These are phyloP conservation scores for Apium graveolens DNA, from an alignment of 129 eudicot genomes.

Conservation along the genomic window DNA sequence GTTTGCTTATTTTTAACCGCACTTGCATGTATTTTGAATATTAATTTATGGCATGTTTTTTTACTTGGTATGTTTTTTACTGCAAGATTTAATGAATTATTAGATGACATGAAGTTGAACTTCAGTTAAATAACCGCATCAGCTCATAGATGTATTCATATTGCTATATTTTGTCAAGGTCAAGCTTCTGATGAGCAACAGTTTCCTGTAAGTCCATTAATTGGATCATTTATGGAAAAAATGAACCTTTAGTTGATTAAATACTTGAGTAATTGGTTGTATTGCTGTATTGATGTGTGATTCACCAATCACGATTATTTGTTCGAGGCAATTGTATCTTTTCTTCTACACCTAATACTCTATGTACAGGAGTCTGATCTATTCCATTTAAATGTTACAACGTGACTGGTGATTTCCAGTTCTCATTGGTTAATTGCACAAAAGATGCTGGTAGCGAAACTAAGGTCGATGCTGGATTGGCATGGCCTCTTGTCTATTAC, in stretches of 20 bases:
- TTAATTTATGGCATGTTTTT: not conserved
- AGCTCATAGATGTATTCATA: not conserved
- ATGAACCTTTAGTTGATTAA: not conserved
- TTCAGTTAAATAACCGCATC: not conserved
- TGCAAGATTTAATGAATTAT: not conserved
- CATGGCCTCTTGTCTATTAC: not conserved
- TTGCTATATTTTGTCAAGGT: not conserved
- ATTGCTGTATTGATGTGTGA: not conserved
- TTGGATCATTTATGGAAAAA: no score
- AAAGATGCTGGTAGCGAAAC: not conserved
- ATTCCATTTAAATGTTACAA: not conserved
- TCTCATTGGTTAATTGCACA: not conserved
- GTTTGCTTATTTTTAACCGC: not conserved
- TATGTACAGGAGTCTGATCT: not conserved
- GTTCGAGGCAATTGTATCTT: not conserved
- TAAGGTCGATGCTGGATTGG: not conserved
- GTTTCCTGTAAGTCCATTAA: not conserved
- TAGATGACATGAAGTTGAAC: not conserved
- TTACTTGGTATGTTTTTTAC: not conserved
- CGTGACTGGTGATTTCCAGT: not conserved
- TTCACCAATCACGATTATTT: not conserved
- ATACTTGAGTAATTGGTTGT: not conserved
- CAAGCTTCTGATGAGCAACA: no score
- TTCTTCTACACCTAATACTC: not conserved
- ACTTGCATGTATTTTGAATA: not conserved